Evolutionary conservation across 2,329 filamentous ascomycete species (phyloP), one percentile per base, ranked within the genome.

Genomic region (Pseudopyrenochaeta lycopersici): DNA sequence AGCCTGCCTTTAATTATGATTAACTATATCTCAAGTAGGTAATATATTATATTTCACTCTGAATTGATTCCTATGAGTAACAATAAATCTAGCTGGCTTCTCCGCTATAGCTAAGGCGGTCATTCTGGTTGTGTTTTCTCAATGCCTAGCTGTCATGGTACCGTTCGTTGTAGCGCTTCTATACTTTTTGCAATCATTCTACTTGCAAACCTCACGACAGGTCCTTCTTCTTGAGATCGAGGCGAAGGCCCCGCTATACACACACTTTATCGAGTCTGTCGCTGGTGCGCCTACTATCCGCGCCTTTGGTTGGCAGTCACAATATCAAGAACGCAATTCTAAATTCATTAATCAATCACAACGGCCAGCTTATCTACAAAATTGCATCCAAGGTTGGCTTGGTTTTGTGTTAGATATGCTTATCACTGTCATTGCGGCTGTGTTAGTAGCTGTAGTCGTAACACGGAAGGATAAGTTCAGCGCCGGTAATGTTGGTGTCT

Each of bases 151-250:
- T 1, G 62, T 71, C 4, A 49, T 61, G 1, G 64, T 75, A 33
- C 77, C 78, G 1, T 53, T 76, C 23, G 55, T 77, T 6, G 42
- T 71, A 20, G 54, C 60, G 2, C 52, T 70, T 0, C 52, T 80
- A 29, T 80, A 75, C 50, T 41, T 69, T 35, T 66, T 81, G 4
- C 75, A 79, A 48, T 67, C 58, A 29, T 71, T 76, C 57, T 81
- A 81, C 52, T 70, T 81, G 5, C 72, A 73, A 3, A 80, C 78
- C 7, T 78, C 77, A 7, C 67, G 79, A 2, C 78, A 80, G 54
- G 45, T 82, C 3, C 75, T 83, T 43, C 70, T 82, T 12, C 65
- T 84, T 3, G 82, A 85, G 56, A 75, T 84, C 0, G 82, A 84
- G 60, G 66, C 74, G 18, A 78, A 80, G 79, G 47, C 45, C 23